Conservation (phyloP, 176 grass and related monocot species). For the Phoenix roebelenii region DNA sequence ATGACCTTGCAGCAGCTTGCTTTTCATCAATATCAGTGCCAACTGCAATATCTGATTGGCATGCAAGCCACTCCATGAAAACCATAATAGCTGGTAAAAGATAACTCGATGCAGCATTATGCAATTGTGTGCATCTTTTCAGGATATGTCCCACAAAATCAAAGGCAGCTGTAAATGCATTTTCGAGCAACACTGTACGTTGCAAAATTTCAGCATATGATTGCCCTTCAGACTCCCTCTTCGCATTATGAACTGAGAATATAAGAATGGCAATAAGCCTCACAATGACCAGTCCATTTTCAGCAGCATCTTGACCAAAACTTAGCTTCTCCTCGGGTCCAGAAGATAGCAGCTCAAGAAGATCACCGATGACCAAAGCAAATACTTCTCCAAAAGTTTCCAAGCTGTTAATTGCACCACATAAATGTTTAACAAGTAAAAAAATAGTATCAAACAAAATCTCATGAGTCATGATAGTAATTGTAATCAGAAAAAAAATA, state of each 20-base stretch:
- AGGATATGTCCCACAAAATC: constrained; percentile 70
- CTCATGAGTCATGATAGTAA: too few species aligned
- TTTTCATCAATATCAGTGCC: constrained; percentile 56
- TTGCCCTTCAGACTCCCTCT: constrained; percentile 52
- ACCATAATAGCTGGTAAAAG: constrained; percentile 67
- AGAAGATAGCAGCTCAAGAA: constrained; percentile 72
- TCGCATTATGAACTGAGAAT: constrained; percentile 86
- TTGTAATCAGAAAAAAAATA: too few species aligned
- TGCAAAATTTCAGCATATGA: constrained; percentile 83
- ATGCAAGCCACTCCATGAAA: constrained; percentile 86
- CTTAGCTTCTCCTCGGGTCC: constrained; percentile 65
- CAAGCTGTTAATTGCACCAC: constrained; percentile 41
- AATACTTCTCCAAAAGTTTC: constrained; percentile 82
- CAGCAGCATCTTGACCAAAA: constrained; percentile 57
- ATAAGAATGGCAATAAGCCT: constrained; percentile 62
- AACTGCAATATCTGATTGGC: constrained; percentile 50
- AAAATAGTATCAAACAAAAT: too few species aligned
- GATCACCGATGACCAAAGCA: constrained; percentile 39
- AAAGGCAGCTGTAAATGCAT: constrained; percentile 68
- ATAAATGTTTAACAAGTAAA: not conserved
- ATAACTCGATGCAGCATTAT: constrained; percentile 58
- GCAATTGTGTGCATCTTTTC: constrained; percentile 52
- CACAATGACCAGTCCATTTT: constrained; percentile 59
- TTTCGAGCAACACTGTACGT: constrained; percentile 56
- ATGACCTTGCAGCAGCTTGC: constrained; percentile 50